Evolutionary conservation across 2,329 filamentous ascomycete species (phyloP), one percentile per base, ranked within the genome.

Genomic region (Colletotrichum shisoi): DNA sequence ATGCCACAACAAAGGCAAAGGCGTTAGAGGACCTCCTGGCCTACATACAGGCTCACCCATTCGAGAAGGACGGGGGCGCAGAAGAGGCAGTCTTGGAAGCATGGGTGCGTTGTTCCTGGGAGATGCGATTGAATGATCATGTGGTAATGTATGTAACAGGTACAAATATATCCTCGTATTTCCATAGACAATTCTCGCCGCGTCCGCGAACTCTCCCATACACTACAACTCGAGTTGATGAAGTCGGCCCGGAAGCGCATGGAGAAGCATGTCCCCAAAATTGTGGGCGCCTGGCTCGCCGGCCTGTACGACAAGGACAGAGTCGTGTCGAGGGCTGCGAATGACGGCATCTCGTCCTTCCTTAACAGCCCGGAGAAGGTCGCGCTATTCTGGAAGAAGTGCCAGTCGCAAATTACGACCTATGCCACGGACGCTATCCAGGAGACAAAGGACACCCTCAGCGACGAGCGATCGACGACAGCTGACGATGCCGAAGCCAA

Each of bases 101-200:
- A 74, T 98, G 94, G 94, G 92, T 94, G 81, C 73, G 85, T 85
- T 59, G 37, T 54, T 49, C 53, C 51, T 40, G 24, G 68, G 70
- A 63, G 63, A 64, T 34, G 68, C 60, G 73, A 72, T 78, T 76
- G 66, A 73, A 63, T 46, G 46, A 75, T 73, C 70, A 72, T 69
- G 61, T 76, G 75, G 72, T 80, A 80, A 78, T 79, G 77, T 75
- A 75, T 69, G 24, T 70, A 65, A 66, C 78, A 96, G 92, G 87
- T 92, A 71, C 90, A 91, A 81, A 80, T 96, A 64, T 99, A 96
- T 76, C 92, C 95, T 59, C 91, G 94, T 67, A 86, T 90, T 42
- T 95, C 94, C 19, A 96, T 98, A 79, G 94, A 98, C 77, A 92
- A 91, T 75, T 89, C 91, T 53, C 90, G 93, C 56, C 87, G 91